Evolutionary conservation across 305 asterid species (phyloP), one percentile per base, ranked within the genome.

Genomic region (Fraxinus xanthoxyloides): DNA sequence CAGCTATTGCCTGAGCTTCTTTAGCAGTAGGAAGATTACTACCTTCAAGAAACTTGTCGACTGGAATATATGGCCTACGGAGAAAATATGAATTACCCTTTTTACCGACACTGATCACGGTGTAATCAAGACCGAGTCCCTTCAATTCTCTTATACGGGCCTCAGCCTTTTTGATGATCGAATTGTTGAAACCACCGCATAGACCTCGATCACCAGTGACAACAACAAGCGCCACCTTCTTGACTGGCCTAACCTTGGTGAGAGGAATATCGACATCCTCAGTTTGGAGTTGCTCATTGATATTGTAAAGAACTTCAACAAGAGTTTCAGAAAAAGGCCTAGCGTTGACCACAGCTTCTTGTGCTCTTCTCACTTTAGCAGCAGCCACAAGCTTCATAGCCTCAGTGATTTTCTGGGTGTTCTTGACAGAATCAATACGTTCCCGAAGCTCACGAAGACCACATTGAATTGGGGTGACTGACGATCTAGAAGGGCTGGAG

Each of bases 341-440:
- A 17, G 91, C 87, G 28, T 94, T 94, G 1, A 95, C 97, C 54
- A 93, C 98, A 15, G 98, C 99, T 83, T 95, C 99, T 77, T 95
- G 99, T 0, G 99, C 99, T 85, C 98, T 84, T 6, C 98, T 86
- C 76, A 93, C 99, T 86, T 93, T 95, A 9, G 98, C 98, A 30
- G 99, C 99, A 1, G 99, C 98, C 12, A 95, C 98, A 9, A 95
- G 95, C 89, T 95, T 95, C 98, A 95, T 92, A 80, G 99, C 98
- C 88, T 95, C 99, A 0, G 99, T 95, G 87, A 95, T 93, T 38
- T 95, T 95, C 90, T 93, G 96, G 0, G 99, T 95, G 92, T 93
- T 95, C 87, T 91, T 93, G 15, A 93, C 98, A 0, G 98, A 92
- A 0, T 86, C 86, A 61, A 95, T 95, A 12, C 99, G 97, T 0